Base-by-base conservation (phyloP, 345 rosid genomes). In the Balakata baccata region DNA sequence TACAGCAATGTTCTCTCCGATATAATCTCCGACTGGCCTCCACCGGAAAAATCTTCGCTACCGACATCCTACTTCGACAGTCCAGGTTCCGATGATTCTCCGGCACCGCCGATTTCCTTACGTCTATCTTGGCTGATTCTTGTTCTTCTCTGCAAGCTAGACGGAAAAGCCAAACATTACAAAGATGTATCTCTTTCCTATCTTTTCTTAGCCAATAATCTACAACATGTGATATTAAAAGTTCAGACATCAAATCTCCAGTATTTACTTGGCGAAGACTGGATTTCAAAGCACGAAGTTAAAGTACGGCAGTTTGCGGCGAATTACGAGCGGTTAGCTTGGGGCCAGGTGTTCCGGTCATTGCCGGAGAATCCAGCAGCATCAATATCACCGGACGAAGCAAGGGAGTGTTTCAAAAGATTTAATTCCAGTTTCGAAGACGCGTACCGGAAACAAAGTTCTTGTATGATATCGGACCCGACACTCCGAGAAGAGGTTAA, bases 401-500 rank as follows among this genome's bases (percentile, higher is more conserved):
- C 81, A 5, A 80, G 73, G 73, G 83, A 78, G 52, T 58, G 16
- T 49, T 86, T 90, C 77, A 81, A 75, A 74, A 76, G 25, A 16
- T 92, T 92, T 72, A 83, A 78, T 57, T 53, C 78, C n/a, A 79
- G 81, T 6, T 94, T 92, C 58, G 97, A 85, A 63, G 84, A 71
- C 38, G 87, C 93, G 23, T 84, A 78, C 71, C 29, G 74, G 80
- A 84, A 85, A 72, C 91, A 90, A 47, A 83, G 81, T 11, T 47
- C 67, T 13, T 85, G 85, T 57, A 6, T 92, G 43, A 79, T 90
- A 8, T 43, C 86, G 45, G 91, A 92, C 64, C 61, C 70, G 59
- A 81, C 86, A 18, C 77, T 92, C 22, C 75, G 86, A 54, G 90
- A 88, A 37, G 91, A 89, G 74, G 81, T 92, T 3, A 87, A 81